Evolutionary conservation across 352 stramenopile genomes (phyloP).

Genomic region (Phytophthora constricta): DNA sequence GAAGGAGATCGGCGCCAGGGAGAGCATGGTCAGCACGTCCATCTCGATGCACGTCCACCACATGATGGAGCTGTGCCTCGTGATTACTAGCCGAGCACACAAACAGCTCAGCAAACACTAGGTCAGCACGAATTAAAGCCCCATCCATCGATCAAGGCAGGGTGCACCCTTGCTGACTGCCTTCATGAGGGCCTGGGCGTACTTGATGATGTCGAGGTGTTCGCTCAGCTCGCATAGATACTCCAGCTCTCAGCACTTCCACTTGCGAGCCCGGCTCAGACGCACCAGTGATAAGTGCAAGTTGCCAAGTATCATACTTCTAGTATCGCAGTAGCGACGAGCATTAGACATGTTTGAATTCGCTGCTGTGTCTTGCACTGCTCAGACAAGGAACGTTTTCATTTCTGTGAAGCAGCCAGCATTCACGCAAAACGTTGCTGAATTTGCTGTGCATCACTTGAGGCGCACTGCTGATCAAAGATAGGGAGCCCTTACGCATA

Average conservation of each 20-base stretch:
- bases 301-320: too few relatives aligned
- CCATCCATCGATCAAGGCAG: neutral
- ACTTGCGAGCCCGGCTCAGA: too few relatives aligned
- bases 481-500: too few relatives aligned
- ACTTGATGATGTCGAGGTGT: slow-evolving; percentile 86
- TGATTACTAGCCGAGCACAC: slow-evolving; percentile 61
- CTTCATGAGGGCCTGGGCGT: slow-evolving; percentile 89
- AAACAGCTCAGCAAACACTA: neutral
- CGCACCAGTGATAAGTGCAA: too few relatives aligned
- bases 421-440: too few relatives aligned
- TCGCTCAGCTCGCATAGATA: slow-evolving; percentile 89
- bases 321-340: too few relatives aligned
- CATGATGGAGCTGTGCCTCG: slow-evolving; percentile 79
- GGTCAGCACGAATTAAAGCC: neutral
- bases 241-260: slow-evolving; percentile 82
- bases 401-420: too few relatives aligned
- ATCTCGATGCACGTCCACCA: slow-evolving; percentile 87
- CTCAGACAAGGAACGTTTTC: too few relatives aligned
- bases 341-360: too few relatives aligned
- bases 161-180: slow-evolving; percentile 72
- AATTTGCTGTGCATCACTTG: too few relatives aligned
- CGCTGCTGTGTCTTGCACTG: too few relatives aligned
- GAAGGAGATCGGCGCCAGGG: slow-evolving; percentile 86
- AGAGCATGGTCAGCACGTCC: slow-evolving; percentile 69
- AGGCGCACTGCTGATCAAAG: too few relatives aligned